These are phyloP conservation scores for Globisporangium uncinulatum DNA, from an alignment of 352 stramenopile genomes.

Conservation along the genomic window DNA sequence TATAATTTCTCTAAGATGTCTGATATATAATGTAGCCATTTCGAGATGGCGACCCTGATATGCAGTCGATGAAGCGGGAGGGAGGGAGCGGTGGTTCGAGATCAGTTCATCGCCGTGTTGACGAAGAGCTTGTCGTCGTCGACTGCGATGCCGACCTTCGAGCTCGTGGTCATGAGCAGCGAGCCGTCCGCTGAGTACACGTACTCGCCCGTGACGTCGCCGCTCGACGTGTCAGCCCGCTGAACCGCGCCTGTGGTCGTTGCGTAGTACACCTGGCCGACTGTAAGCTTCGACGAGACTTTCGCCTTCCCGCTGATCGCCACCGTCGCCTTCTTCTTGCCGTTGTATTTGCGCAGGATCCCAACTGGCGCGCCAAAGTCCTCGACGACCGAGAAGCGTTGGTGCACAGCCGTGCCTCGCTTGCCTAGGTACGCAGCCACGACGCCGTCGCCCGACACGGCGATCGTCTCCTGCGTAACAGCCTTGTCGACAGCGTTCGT, in stretches of 20 bases:
- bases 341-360: conserved; percentile 32
- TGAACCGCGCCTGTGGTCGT: conserved; percentile 44
- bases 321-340: conserved; percentile 18
- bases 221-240: conserved; percentile 4
- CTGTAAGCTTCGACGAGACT: conserved; percentile 21
- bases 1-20: not conserved
- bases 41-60: not conserved
- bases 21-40: conserved; percentile 1
- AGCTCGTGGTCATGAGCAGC: conserved; percentile 46
- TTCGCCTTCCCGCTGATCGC: conserved; percentile 30
- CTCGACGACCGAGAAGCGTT: conserved; percentile 45
- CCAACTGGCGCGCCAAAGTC: conserved; percentile 37
- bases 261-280: conserved; percentile 46
- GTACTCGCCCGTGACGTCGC: conserved; percentile 25
- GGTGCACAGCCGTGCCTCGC: conserved; percentile 23
- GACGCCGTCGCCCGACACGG: conserved; percentile 37
- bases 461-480: conserved; percentile 39
- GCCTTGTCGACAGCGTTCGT: conserved; percentile 5
- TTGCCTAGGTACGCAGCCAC: conserved; percentile 38
- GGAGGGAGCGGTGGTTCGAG: not conserved
- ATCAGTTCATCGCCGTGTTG: conserved; percentile 34
- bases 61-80: not conserved
- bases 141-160: conserved; percentile 44
- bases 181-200: conserved; percentile 23
- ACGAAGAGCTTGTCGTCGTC: conserved; percentile 52